Evolutionary conservation across 768 basidiomycete species (phyloP).

Genomic region (Russula earlei): DNA sequence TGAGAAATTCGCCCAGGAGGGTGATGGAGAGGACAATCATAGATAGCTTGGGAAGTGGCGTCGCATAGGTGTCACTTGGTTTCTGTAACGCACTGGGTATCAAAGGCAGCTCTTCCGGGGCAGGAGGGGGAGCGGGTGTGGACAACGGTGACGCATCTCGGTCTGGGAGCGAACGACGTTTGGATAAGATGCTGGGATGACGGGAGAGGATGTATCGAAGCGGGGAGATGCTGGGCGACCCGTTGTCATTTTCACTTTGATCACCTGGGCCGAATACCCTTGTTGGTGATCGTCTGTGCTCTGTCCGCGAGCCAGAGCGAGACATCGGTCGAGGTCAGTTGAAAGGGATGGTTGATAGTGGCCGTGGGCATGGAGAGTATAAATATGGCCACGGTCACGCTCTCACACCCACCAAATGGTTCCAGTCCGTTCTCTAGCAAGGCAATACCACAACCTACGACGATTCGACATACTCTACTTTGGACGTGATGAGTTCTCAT

Average conservation of each 20-base stretch:
- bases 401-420: no score
- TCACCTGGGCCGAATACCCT: constrained; percentile 11
- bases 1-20: constrained; percentile 91
- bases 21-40: constrained; percentile 92
- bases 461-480: constrained; percentile 76
- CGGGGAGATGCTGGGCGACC: constrained; percentile 1
- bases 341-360: no score
- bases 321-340: neutral
- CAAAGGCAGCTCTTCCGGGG: constrained; percentile 36
- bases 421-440: neutral
- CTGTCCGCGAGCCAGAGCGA: constrained; percentile 7
- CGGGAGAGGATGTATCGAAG: constrained; percentile 12
- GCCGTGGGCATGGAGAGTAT: no score
- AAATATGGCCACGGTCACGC: no score
- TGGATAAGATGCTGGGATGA: constrained; percentile 14
- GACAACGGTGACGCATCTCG: neutral
- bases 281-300: neutral
- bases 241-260: neutral
- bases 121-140: neutral
- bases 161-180: constrained; percentile 1
- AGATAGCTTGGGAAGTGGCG: constrained; percentile 76
- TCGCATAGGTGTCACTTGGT: constrained; percentile 54
- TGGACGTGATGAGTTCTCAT: constrained; percentile 86
- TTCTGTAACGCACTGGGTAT: constrained; percentile 68
- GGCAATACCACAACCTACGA: constrained; percentile 13